Evolutionary conservation across 2,329 filamentous ascomycete genomes (phyloP), one percentile per base, ranked within the genome.

Genomic region (Cyphellophora europaea): DNA sequence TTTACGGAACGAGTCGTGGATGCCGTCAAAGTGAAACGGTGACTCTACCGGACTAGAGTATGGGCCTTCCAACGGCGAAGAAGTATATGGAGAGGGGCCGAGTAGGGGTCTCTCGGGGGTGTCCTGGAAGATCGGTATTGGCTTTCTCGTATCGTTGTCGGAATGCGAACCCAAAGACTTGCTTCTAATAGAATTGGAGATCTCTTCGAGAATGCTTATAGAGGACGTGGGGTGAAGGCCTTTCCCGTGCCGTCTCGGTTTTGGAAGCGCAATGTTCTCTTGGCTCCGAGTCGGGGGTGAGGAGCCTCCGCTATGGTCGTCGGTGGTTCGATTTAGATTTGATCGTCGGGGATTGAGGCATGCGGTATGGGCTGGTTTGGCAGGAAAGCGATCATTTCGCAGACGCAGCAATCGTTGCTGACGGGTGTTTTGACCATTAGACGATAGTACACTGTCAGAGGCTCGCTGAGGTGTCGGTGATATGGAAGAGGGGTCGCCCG

Each of bases 311-410:
- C 33, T 39, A 17, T 42, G 30, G 35, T 38, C 38, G 15, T 48
- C 44, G 32, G 17, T 19, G 14, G 39, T 35, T 30, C 36, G 35
- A 27, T 36, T 42, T 27, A 44, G 27, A 16, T 38, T 35, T 15
- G 43, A 36, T 30, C 46, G 42, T 14, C 40, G 38, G 16, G 32
- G 34, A 31, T 34, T 44, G 34, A 49, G 41, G 32, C 39, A 35
- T 16, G 43, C 42, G 15, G 45, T 35, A n/a, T 43, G 48, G 11
- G 45, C 32, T 12, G 37, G 42, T 31, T 46, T 46, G 4, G 41
- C 47, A 10, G 45, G 39, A 33, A 49, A 48, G 14, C 42, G 36
- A 6, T 44, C 41, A 41, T 49, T 41, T 16, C 47, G 47, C 29
- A 38, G 41, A 14, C 43, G 41, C 19, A 49, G 27, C 4, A 48